Evolutionary conservation across 179 eudicot genomes (phyloP).

Genomic region (Actinidia chinensis): DNA sequence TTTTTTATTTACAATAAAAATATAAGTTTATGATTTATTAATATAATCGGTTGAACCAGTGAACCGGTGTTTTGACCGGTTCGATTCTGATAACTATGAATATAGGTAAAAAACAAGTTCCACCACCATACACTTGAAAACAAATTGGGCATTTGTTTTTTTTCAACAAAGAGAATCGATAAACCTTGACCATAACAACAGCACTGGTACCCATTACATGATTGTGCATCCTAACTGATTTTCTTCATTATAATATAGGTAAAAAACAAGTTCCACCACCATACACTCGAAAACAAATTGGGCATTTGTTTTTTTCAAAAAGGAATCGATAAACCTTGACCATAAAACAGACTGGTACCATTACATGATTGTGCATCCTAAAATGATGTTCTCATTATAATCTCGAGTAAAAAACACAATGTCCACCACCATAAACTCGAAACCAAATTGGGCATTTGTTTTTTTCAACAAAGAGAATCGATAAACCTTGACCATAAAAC

Average conservation of each 20-base stretch:
- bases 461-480: not conserved
- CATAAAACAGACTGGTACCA: not conserved
- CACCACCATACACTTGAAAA: not conserved
- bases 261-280: not conserved
- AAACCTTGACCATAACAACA: too few species aligned
- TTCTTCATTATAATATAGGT: not conserved
- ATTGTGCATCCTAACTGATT: not conserved
- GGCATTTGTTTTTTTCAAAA: too few species aligned
- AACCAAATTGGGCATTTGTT: not conserved
- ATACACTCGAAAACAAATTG: not conserved
- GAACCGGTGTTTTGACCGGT: too few species aligned
- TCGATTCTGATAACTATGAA: too few species aligned
- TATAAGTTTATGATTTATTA: too few species aligned
- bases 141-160: not conserved
- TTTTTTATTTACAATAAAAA: too few species aligned
- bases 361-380: slow-evolving; percentile 60
- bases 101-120: too few species aligned
- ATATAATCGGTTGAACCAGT: too few species aligned
- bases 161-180: not conserved
- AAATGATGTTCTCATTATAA: too few species aligned
- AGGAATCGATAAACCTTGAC: not conserved
- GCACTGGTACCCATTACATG: not conserved
- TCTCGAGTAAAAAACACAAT: too few species aligned
- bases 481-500: too few species aligned
- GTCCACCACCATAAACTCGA: not conserved